Evolutionary conservation across 192 early-diverging fungal genomes (phyloP), one percentile per base, ranked within the genome.

Genomic region (Coemansia sp.): DNA sequence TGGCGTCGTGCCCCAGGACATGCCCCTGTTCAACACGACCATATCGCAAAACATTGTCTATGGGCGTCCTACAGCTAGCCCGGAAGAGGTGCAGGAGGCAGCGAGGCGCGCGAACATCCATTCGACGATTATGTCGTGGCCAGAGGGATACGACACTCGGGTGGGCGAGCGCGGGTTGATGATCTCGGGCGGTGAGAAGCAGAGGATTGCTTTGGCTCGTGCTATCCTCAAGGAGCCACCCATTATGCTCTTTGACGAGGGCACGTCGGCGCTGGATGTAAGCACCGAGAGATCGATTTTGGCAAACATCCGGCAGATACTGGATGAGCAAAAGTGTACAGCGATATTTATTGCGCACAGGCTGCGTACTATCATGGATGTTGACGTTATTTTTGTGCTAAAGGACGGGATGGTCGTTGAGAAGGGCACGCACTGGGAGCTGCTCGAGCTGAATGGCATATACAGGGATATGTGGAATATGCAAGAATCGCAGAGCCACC

Each of bases 321-420:
- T 88, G 43, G 40, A 60, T 33, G 79, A 85, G 63, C 83, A 84
- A 16, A 66, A 84, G 14, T 84, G 91, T 59, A 98, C 97, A 6
- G 93, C 92, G 50, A 86, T 99, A 9, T 95, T 95, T 77, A 91
- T 99, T 77, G 96, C 97, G 0, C 97, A 99, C 70, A 83, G 95
- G 3, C 71, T 99, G 70, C 83, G 89, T 34, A 96, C 97, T 6
- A 91, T 98, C 75, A 86, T 88, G 61, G 91, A 94, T 69, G 93
- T 91, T 40, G 96, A 99, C 69, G 65, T 88, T 55, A 97, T 99
- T 38, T 88, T 93, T 83, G 97, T 98, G 11, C 83, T 99, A 66
- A 85, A 88, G 36, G 86, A 94, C 31, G 97, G 96, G 5, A 74
- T 87, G 33, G 87, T 98, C 7, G 87, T 86, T 2, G 97, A 99